Evolutionary conservation across 2,329 filamentous ascomycete species (phyloP), one percentile per base, ranked within the genome.

Genomic region (Aspergillus chevalieri): DNA sequence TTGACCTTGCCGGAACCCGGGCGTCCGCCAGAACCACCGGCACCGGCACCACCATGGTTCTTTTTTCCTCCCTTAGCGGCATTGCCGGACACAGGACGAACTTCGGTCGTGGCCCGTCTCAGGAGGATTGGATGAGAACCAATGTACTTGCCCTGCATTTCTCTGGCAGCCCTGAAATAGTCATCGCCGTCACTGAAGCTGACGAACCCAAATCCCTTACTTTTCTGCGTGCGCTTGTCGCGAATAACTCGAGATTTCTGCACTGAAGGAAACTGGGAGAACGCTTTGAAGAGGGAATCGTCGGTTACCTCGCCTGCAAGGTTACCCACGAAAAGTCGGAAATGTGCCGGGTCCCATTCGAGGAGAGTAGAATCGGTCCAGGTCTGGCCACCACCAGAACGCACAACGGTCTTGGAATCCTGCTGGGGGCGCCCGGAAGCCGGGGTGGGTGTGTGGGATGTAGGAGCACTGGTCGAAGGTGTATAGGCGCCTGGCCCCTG

Each of bases 111-210:
- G 57, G 88, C 89, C 68, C 93, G 88, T 69, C 87, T 85, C 58
- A 97, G 81, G 22, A 88, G 76, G 24, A 96, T 88, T 0, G 93
- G 93, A 69, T 97, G 93, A 67, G 90, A 96, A 62, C 95, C 92
- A 65, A 98, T 97, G 72, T 98, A 98, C 74, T 98, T 97, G 60
- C 91, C 91, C 64, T 96, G 88, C 93, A 97, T 97, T 74, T 97
- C 92, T 73, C 93, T 90, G 62, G 90, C 92, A 1, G 93, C 92
- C 62, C 89, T 83, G 77, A 98, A 97, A 68, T 94, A 97, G 64
- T 96, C 91, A 68, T 98, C 93, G 26, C 90, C 88, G 65, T 96
- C 88, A 61, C 85, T 86, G 73, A 98, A 97, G 70, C 89, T 93
- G 49, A 98, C 91, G 65, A 98, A 98, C 2, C 93, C 93, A 66